These are phyloP conservation scores for Conringia planisiliqua DNA, from an alignment of 345 rosid species.

Conservation along the genomic window DNA sequence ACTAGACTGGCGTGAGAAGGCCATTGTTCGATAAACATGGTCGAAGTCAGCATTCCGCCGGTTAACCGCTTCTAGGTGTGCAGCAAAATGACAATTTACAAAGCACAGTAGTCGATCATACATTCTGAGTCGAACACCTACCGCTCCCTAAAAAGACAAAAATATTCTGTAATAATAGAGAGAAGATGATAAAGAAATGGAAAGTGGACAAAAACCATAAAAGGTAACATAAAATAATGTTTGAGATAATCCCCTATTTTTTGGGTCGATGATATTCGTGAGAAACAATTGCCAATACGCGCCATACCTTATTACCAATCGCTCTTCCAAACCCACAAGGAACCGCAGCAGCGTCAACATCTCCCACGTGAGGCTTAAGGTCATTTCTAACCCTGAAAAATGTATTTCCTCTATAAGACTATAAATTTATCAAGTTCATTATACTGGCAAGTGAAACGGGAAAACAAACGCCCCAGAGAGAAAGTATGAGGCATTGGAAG, in stretches of 20 bases:
- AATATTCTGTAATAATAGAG: not conserved
- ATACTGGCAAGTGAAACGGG: not conserved
- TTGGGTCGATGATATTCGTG: not conserved
- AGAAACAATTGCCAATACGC: not conserved
- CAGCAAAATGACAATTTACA: slow-evolving; percentile 85
- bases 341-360: slow-evolving; percentile 82
- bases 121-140: slow-evolving; percentile 71
- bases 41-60: slow-evolving; percentile 80
- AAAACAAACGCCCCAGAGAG: not conserved
- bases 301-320: slow-evolving; percentile 73
- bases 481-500: not conserved
- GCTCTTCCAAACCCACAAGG: slow-evolving; percentile 88
- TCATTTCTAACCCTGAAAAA: slow-evolving; percentile 59
- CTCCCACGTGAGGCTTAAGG: slow-evolving; percentile 65
- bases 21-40: slow-evolving; percentile 69
- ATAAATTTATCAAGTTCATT: slow-evolving; percentile 8
- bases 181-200: not conserved
- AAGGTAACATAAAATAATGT: not conserved
- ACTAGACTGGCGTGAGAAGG: slow-evolving; percentile 53
- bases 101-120: slow-evolving; percentile 74
- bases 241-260: not conserved
- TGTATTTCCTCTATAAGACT: not conserved
- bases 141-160: slow-evolving; percentile 63
- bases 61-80: slow-evolving; percentile 75
- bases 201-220: not conserved